Conservation (phyloP, 2,329 filamentous ascomycete species). For the Leptodontidium sp. region DNA sequence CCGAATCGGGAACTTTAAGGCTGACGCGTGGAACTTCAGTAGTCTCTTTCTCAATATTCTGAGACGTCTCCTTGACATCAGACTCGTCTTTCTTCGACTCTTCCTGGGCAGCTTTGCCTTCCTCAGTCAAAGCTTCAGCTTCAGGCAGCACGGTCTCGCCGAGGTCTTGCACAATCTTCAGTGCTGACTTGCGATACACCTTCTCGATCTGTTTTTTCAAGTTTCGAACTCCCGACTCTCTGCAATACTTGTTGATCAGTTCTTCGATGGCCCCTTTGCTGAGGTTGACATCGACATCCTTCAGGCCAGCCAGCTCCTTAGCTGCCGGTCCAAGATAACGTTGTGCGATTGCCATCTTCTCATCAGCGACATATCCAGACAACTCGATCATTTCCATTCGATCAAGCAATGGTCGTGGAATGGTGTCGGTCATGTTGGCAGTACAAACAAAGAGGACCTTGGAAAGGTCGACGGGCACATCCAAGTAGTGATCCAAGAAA, state of each 20-base stretch:
- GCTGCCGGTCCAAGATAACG: slow-evolving; percentile 90
- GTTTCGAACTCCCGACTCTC: slow-evolving; percentile 95
- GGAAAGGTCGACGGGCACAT: slow-evolving; percentile 95
- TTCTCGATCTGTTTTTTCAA: slow-evolving; percentile 99
- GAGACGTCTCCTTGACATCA: slow-evolving; percentile 68
- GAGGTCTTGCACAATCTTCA: slow-evolving; percentile 96
- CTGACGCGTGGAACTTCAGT: slow-evolving; percentile 75
- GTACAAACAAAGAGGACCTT: slow-evolving; percentile 99
- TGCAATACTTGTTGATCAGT: slow-evolving; percentile 97
- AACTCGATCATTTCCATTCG: slow-evolving; percentile 98
- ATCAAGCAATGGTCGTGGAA: slow-evolving; percentile 90
- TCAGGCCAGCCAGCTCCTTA: slow-evolving; percentile 91
- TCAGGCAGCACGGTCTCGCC: slow-evolving; percentile 86
- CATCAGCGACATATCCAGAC: slow-evolving; percentile 95
- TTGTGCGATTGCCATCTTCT: slow-evolving; percentile 99
- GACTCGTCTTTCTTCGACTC: slow-evolving; percentile 72
- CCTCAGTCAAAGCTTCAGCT: slow-evolving; percentile 81
- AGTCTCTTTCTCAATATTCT: slow-evolving; percentile 62
- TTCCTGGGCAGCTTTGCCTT: slow-evolving; percentile 80
- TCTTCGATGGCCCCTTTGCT: slow-evolving; percentile 90
- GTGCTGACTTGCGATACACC: slow-evolving; percentile 94
- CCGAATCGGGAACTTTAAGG: slow-evolving; percentile 83
- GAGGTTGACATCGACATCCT: slow-evolving; percentile 89
- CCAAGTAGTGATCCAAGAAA: slow-evolving; percentile 98
- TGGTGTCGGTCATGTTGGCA: slow-evolving; percentile 98